Evolutionary conservation across 2,329 filamentous ascomycete species (phyloP).

Genomic region (Metarhizium anisopliae): DNA sequence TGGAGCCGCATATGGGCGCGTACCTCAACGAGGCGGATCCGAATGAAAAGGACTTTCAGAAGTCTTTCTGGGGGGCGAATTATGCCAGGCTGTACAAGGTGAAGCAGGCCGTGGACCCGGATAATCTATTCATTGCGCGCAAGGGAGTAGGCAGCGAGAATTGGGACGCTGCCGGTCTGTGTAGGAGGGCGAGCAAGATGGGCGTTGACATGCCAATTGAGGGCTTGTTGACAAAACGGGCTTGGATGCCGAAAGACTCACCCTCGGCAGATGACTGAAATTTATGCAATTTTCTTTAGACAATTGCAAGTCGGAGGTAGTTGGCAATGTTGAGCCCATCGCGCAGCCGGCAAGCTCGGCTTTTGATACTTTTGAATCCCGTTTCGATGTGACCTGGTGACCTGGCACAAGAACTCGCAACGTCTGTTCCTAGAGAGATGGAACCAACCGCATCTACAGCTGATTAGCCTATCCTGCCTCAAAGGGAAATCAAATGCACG

Average conservation of each 20-base stretch:
- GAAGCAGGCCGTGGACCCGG: constrained; percentile 27
- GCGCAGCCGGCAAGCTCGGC: too few relatives aligned
- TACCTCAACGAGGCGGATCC: constrained; percentile 25
- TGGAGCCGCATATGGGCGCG: constrained; percentile 16
- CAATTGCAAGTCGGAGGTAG: too few relatives aligned
- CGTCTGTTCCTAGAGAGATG: too few relatives aligned
- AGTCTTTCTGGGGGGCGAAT: constrained; percentile 26
- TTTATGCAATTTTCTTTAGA: too few relatives aligned
- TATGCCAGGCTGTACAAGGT: constrained; percentile 24
- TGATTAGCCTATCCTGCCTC: too few relatives aligned
- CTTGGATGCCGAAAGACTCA: not conserved
- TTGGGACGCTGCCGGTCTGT: constrained; percentile 16
- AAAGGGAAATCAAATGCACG: too few relatives aligned
- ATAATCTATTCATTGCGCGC: constrained; percentile 24
- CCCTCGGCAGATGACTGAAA: not conserved
- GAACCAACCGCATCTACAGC: too few relatives aligned
- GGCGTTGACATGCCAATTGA: not conserved
- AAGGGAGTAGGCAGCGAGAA: constrained; percentile 29
- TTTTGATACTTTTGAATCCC: too few relatives aligned
- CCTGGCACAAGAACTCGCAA: too few relatives aligned
- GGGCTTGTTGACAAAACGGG: too few relatives aligned
- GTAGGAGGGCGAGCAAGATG: not conserved
- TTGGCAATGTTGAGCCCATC: too few relatives aligned
- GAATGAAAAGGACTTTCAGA: constrained; percentile 26
- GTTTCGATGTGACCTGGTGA: too few relatives aligned